These are phyloP conservation scores for Filosporella fistucella DNA, from an alignment of 495 filamentous ascomycete genomes.

Conservation along the genomic window DNA sequence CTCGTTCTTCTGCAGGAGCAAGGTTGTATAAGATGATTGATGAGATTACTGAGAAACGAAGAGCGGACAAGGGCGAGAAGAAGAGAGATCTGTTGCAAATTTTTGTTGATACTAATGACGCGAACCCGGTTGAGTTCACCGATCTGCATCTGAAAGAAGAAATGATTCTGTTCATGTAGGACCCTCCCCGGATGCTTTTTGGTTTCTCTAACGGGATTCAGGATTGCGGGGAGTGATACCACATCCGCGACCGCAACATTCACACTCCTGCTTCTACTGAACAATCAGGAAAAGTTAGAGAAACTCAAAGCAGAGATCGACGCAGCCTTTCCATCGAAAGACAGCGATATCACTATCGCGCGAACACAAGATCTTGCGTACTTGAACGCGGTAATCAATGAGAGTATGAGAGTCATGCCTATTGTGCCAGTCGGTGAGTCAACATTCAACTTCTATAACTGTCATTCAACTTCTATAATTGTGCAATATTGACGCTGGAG, in stretches of 20 bases:
- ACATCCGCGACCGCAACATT: constrained; percentile 9
- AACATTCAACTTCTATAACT: neutral
- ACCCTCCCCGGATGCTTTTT: neutral
- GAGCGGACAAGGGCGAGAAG: constrained; percentile 6
- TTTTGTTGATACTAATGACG: constrained; percentile 17
- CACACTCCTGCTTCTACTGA: constrained; percentile 10
- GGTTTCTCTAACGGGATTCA: neutral
- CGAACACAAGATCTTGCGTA: constrained; percentile 15
- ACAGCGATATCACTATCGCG: constrained; percentile 13
- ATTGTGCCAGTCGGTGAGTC: constrained; percentile 10
- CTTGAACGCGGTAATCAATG: constrained; percentile 16
- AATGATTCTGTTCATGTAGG: constrained; percentile 20
- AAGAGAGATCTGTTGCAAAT: constrained; percentile 20
- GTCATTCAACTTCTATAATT: neutral
- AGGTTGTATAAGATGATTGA: constrained; percentile 5
- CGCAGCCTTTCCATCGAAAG: constrained; percentile 1
- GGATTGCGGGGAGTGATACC: constrained; percentile 19
- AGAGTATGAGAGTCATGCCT: constrained; percentile 17
- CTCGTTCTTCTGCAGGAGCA: neutral
- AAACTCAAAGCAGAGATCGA: constrained; percentile 10
- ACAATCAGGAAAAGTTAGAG: constrained; percentile 13
- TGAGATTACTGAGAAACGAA: constrained; percentile 2
- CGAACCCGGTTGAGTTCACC: constrained; percentile 12
- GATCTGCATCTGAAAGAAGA: constrained; percentile 13
- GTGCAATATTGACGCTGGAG: neutral